These are phyloP conservation scores for Arctostaphylos glauca DNA, from an alignment of 148 eudicot genomes.

Conservation along the genomic window DNA sequence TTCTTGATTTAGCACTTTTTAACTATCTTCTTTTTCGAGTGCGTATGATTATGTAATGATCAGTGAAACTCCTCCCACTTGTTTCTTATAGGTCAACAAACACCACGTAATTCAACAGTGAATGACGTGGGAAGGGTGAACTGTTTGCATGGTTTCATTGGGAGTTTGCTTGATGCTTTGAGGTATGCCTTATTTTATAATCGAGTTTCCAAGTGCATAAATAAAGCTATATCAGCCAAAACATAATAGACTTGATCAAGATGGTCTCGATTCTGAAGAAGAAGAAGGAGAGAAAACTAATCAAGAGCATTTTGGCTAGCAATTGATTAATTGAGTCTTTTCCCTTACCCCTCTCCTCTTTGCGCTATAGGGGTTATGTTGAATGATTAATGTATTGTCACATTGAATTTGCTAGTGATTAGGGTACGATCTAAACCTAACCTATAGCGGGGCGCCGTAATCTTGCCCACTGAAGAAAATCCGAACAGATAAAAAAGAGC, in stretches of 20 bases:
- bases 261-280: no score
- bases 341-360: no score
- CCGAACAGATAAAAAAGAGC: background rate
- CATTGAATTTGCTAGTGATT: no score
- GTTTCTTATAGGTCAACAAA: slow-evolving; percentile 35
- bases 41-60: background rate
- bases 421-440: no score
- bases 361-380: no score
- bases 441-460: no score
- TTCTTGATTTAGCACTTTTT: background rate
- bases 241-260: no score
- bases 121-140: slow-evolving; percentile 25
- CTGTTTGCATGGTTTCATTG: slow-evolving; percentile 10
- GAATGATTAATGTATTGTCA: no score
- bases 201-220: background rate
- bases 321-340: no score
- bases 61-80: background rate
- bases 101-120: slow-evolving; percentile 13
- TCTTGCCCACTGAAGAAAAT: background rate
- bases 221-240: background rate
- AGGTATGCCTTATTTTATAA: slow-evolving; percentile 30
- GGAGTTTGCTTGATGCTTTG: slow-evolving; percentile 34
- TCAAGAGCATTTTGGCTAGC: no score
- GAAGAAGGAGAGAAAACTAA: no score
- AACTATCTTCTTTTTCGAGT: background rate